A percentile compares a stretch with the other conserved stretches of the same genome.
These are phyloP conservation scores for Phytopythium montanum DNA, from an alignment of 352 stramenopile genomes.

Conservation along the genomic window DNA sequence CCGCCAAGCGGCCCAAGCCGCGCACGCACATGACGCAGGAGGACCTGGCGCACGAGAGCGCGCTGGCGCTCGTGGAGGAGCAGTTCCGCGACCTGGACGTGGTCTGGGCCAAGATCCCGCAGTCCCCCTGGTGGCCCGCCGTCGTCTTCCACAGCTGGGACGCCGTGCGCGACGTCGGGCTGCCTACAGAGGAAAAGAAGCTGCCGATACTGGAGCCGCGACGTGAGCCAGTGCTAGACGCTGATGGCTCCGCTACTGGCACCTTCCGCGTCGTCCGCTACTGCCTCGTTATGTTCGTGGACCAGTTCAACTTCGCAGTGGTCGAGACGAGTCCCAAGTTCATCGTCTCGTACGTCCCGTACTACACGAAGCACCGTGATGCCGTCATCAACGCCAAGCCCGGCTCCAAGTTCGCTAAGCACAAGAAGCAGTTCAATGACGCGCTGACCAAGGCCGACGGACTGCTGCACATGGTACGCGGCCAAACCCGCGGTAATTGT, in stretches of 20 bases:
- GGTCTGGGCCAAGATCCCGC: slow-evolving; percentile 68
- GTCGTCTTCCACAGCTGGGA: slow-evolving; percentile 73
- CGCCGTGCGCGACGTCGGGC: slow-evolving; percentile 29
- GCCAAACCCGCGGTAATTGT: not conserved
- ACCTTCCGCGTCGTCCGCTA: slow-evolving; percentile 17
- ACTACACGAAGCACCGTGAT: slow-evolving; percentile 34
- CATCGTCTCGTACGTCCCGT: slow-evolving; percentile 47
- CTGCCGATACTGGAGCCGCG: slow-evolving; percentile 36
- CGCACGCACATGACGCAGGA: slow-evolving; percentile 18
- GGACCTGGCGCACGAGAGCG: slow-evolving; percentile 19
- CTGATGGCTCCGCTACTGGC: slow-evolving; percentile 18
- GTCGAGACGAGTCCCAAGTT: slow-evolving; percentile 30
- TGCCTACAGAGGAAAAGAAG: slow-evolving; percentile 36
- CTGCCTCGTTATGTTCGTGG: slow-evolving; percentile 61
- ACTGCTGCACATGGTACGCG: slow-evolving; percentile 47
- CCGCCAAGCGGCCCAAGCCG: slow-evolving; percentile 18
- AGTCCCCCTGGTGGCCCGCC: slow-evolving; percentile 78
- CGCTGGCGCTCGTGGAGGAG: slow-evolving; percentile 39
- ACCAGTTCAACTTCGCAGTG: slow-evolving; percentile 61
- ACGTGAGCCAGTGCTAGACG: slow-evolving; percentile 22
- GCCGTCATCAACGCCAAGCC: slow-evolving; percentile 25
- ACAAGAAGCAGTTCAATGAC: slow-evolving; percentile 23
- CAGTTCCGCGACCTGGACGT: slow-evolving; percentile 70
- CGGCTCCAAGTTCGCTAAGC: slow-evolving; percentile 21
- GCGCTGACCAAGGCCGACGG: slow-evolving; percentile 30